Percentiles rank a stretch among this genome's conserved stretches.
These are phyloP conservation scores for Marasmius tenuissimus DNA, from an alignment of 1,284 basidiomycete species.

Conservation along the genomic window DNA sequence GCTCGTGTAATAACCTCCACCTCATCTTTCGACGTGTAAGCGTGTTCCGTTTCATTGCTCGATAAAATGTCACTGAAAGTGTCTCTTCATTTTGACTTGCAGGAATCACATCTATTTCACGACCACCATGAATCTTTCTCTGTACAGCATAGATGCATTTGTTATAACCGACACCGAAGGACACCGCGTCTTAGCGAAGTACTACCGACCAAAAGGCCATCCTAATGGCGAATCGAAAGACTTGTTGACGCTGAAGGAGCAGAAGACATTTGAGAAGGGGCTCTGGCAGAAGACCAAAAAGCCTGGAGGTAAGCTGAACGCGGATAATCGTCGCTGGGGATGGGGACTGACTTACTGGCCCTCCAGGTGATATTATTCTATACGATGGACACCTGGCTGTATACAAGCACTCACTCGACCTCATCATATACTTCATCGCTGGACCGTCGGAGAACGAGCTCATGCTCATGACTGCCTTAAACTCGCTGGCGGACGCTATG, in stretches of 20 bases:
- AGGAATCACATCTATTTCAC: no score
- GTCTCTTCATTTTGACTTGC: not conserved
- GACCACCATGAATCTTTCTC: constrained; percentile 67
- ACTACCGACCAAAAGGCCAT: constrained; percentile 81
- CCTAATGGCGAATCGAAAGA: constrained; percentile 64
- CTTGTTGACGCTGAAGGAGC: constrained; percentile 83
- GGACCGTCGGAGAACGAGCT: constrained; percentile 92
- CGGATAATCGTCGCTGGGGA: not conserved
- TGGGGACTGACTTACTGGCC: not conserved
- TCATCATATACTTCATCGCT: constrained; percentile 94
- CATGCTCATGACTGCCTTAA: constrained; percentile 87
- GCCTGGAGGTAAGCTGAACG: constrained; percentile 63
- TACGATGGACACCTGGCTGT: constrained; percentile 91
- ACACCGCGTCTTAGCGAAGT: constrained; percentile 93
- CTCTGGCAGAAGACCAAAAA: constrained; percentile 95
- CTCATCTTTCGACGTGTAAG: not conserved
- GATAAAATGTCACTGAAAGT: not conserved
- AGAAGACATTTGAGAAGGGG: constrained; percentile 93
- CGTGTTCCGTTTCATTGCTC: not conserved
- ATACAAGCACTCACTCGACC: constrained; percentile 92
- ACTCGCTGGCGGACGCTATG: constrained; percentile 85
- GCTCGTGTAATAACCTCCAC: not conserved
- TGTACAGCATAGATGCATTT: constrained; percentile 87
- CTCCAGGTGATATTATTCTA: constrained; percentile 89
- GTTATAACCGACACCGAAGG: constrained; percentile 94